Conservation (phyloP, 495 filamentous ascomycete genomes). For the Talaromyces liani region DNA sequence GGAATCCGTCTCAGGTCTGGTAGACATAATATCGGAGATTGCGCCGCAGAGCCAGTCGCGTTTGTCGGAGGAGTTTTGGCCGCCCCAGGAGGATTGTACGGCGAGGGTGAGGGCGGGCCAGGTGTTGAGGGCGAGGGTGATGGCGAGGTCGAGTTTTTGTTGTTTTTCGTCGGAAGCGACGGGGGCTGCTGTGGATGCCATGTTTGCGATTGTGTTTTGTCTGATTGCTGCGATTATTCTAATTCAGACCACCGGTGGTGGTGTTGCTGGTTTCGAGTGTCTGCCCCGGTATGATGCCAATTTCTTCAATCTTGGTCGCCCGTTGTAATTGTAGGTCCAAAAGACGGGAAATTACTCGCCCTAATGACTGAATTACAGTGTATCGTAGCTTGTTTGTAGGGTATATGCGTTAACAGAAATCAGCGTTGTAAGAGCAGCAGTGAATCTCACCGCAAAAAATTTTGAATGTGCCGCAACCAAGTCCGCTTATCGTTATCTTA, state of each 20-base stretch:
- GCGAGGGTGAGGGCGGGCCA: slow-evolving; percentile 86
- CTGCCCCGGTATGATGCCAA: neutral
- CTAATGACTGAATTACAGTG: no score
- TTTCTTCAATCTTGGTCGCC: no score
- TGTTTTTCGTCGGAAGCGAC: slow-evolving; percentile 28
- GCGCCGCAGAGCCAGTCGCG: slow-evolving; percentile 93
- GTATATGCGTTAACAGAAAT: neutral
- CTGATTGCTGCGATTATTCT: neutral
- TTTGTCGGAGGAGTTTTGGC: slow-evolving; percentile 76
- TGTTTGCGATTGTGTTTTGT: slow-evolving; percentile 8
- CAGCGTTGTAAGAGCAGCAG: neutral
- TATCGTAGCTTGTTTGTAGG: no score
- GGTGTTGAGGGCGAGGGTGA: slow-evolving; percentile 68
- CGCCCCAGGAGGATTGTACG: slow-evolving; percentile 82
- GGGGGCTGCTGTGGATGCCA: slow-evolving; percentile 14
- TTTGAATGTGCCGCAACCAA: neutral
- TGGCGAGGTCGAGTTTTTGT: slow-evolving; percentile 62
- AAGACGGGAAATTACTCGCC: no score
- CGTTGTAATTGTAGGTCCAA: no score
- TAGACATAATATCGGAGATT: slow-evolving; percentile 70
- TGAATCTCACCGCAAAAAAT: neutral
- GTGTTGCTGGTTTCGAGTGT: neutral
- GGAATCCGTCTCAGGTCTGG: slow-evolving; percentile 67
- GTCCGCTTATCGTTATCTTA: slow-evolving; percentile 11
- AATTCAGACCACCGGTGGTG: neutral